Conservation (phyloP, 2,329 filamentous ascomycete species). For the Rhynchosporium secalis region DNA sequence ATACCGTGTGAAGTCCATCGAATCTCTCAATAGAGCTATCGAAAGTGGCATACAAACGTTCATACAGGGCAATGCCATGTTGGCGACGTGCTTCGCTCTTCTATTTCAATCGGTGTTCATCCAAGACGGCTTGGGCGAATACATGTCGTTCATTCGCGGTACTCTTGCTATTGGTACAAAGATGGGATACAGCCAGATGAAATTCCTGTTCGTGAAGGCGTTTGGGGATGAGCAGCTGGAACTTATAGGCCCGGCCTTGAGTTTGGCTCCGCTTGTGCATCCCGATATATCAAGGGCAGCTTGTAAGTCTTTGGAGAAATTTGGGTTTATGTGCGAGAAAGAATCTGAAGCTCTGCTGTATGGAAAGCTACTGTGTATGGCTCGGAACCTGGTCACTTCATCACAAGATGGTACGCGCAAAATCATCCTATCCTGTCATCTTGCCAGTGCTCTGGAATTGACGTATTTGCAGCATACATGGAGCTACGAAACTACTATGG, state of each 20-base stretch:
- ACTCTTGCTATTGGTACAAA: conserved; percentile 56
- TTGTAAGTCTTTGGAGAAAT: conserved; percentile 45
- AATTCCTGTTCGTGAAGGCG: conserved; percentile 53
- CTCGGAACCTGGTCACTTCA: conserved; percentile 35
- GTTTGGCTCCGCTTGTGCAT: conserved; percentile 47
- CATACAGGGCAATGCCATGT: conserved; percentile 59
- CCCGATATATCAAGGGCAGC: conserved; percentile 50
- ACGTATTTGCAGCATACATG: conserved; percentile 26
- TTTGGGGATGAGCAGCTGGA: conserved; percentile 46
- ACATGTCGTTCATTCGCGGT: conserved; percentile 61
- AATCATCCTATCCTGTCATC: neutral
- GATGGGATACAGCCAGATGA: conserved; percentile 51
- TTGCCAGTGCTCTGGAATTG: conserved; percentile 1
- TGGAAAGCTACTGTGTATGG: conserved; percentile 48
- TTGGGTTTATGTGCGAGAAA: conserved; percentile 47
- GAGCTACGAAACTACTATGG: conserved; percentile 29
- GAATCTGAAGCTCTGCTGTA: conserved; percentile 51
- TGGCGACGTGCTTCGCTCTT: conserved; percentile 60
- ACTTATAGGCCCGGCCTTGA: conserved; percentile 48
- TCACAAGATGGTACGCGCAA: conserved; percentile 30
- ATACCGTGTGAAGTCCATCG: conserved; percentile 66
- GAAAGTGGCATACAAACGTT: conserved; percentile 44
- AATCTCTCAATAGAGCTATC: conserved; percentile 45
- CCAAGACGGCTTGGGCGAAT: conserved; percentile 59
- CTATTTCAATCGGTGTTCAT: conserved; percentile 59